Percentiles rank a stretch among this genome's conserved stretches.
Evolutionary conservation across 2,329 filamentous ascomycete genomes (phyloP).

Genomic region (Capronia coronata): DNA sequence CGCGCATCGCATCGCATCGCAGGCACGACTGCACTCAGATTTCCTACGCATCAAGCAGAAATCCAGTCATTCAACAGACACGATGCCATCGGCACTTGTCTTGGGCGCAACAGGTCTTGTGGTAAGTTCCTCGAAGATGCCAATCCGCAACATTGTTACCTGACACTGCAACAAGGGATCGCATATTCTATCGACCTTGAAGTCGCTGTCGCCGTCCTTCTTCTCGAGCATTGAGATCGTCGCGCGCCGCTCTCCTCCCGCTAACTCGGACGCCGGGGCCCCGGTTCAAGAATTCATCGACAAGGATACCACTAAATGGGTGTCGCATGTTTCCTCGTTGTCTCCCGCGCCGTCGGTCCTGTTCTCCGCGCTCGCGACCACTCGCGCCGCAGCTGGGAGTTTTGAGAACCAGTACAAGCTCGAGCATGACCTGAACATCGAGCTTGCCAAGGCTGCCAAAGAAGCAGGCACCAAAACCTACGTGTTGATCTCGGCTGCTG

Average conservation of each 20-base stretch:
- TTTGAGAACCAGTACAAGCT: conserved; percentile 78
- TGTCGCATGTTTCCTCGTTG: conserved; percentile 51
- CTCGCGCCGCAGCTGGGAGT: conserved; percentile 65
- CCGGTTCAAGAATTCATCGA: conserved; percentile 51
- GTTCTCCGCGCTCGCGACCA: conserved; percentile 76
- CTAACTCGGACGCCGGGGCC: conserved; percentile 52
- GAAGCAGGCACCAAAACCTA: conserved; percentile 65
- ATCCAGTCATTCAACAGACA: too few relatives aligned
- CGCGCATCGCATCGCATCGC: too few relatives aligned
- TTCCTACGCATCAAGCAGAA: too few relatives aligned
- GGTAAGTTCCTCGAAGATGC: conserved; percentile 33
- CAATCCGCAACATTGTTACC: background rate
- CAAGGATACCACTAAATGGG: conserved; percentile 64
- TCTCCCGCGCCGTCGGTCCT: conserved; percentile 56
- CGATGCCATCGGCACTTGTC: conserved; percentile 42
- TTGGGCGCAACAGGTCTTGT: conserved; percentile 46
- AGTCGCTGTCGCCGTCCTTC: conserved; percentile 32
- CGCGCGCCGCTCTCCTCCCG: conserved; percentile 39
- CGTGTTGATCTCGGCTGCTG: conserved; percentile 63
- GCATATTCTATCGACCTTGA: conserved; percentile 59
- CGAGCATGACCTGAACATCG: conserved; percentile 79
- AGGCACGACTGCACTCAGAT: too few relatives aligned
- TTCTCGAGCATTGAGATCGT: conserved; percentile 41
- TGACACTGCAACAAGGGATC: conserved; percentile 50
- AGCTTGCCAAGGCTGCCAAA: conserved; percentile 68